Percentiles rank a stretch among this genome's conserved stretches.
phyloP scores from a whole-genome alignment of 305 asterid genomes.

The Fraxinus platypoda region DNA sequence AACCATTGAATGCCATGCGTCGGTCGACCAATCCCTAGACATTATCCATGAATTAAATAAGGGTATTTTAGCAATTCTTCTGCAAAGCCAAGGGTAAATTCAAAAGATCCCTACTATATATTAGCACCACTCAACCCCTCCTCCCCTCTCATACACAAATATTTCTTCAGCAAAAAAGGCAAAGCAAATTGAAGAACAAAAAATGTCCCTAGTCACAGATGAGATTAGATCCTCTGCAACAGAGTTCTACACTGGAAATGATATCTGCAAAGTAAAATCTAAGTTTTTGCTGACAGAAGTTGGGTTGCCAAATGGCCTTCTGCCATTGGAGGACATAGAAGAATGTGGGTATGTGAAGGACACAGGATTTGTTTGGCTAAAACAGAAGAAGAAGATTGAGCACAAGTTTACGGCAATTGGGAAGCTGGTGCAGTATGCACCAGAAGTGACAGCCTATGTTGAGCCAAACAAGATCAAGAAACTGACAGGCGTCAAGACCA shows the following conservation, averaged over 20 bases:
- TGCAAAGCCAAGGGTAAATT: constrained; percentile 8
- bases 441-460: constrained; percentile 54
- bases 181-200: neutral
- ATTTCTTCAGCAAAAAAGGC: neutral
- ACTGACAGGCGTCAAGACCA: constrained; percentile 61
- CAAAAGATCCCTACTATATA: neutral
- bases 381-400: constrained; percentile 43
- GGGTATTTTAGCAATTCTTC: neutral
- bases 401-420: constrained; percentile 58
- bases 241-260: constrained; percentile 71
- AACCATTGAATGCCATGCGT: neutral
- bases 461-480: constrained; percentile 43
- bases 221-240: constrained; percentile 69
- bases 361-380: constrained; percentile 91
- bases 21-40: neutral
- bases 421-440: constrained; percentile 39
- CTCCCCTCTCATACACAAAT: neutral
- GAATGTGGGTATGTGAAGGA: constrained; percentile 79
- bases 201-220: constrained; percentile 56
- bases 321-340: constrained; percentile 70
- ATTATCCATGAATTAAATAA: too few relatives aligned
- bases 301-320: constrained; percentile 77
- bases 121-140: neutral
- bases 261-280: constrained; percentile 63
- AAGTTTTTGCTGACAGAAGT: constrained; percentile 57